Percentiles rank a stretch among this genome's conserved stretches.
phyloP scores from a whole-genome alignment of 1,284 basidiomycete genomes.

The Puccinia triticina region DNA sequence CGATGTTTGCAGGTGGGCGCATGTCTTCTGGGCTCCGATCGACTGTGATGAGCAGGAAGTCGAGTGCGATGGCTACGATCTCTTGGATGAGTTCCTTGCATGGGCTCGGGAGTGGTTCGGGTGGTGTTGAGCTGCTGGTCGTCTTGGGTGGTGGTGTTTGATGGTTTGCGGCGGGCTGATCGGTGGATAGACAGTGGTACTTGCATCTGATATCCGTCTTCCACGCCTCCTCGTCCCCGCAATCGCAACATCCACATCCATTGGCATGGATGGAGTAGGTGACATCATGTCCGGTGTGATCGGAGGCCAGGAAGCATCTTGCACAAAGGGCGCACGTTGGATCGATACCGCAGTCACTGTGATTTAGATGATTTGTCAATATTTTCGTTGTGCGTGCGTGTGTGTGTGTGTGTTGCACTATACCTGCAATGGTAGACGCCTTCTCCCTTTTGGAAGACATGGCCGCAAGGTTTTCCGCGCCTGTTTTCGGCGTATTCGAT shows the following conservation, averaged over 20 bases:
- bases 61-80: slow-evolving; percentile 75
- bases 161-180: slow-evolving; percentile 55
- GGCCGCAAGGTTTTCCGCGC: slow-evolving; percentile 54
- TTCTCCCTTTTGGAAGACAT: slow-evolving; percentile 60
- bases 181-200: slow-evolving; percentile 66
- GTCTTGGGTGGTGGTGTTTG: slow-evolving; percentile 7
- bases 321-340: slow-evolving; percentile 85
- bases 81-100: slow-evolving; percentile 73
- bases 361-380: neutral
- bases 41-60: slow-evolving; percentile 77
- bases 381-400: no score
- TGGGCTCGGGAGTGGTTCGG: slow-evolving; percentile 61
- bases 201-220: slow-evolving; percentile 70
- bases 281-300: slow-evolving; percentile 82
- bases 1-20: slow-evolving; percentile 34
- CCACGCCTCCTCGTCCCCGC: slow-evolving; percentile 87
- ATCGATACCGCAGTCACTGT: slow-evolving; percentile 83
- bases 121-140: slow-evolving; percentile 53
- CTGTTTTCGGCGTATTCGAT: slow-evolving; percentile 44
- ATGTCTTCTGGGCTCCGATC: slow-evolving; percentile 49
- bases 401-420: neutral
- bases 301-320: slow-evolving; percentile 79
- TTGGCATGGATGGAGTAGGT: slow-evolving; percentile 88
- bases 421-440: slow-evolving; percentile 59
- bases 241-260: slow-evolving; percentile 77